Evolutionary conservation across 306 rosid genomes (phyloP), one percentile per base, ranked within the genome.

Genomic region (Begonia loranthoides): DNA sequence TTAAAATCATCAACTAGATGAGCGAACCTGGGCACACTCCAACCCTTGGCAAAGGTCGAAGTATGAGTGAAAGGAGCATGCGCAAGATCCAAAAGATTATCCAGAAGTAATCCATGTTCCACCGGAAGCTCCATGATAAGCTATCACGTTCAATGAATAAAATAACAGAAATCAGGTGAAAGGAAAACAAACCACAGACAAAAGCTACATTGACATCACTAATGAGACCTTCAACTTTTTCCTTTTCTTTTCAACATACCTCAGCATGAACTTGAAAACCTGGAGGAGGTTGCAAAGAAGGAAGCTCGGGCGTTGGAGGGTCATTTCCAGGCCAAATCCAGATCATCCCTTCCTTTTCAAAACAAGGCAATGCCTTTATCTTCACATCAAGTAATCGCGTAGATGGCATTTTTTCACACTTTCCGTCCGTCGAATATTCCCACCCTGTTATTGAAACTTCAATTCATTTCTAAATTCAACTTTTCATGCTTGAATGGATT

Each of bases 281-380:
- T 5, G 84, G 53, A 54, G 99, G 99, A 59, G 99, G 96, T 61
- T 76, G 65, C 70, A 92, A 62, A 28, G 96, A 83, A 55, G 96
- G 96, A 71, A 79, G 64, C 5, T 72, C 64, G 14, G 79, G 73
- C 4, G 78, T 51, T 9, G 99, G 99, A 49, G 99, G 72, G 16
- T 83, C 99, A 73, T 62, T 73, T 53, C 99, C 99, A 8, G 99
- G 99, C 99, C 99, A 92, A 76, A 87, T 73, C 99, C 99, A 92
- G 67, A 92, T 69, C 96, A 92, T 79, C 54, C 99, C 93, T 47
- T 92, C 99, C 51, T 83, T 69, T 52, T 92, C 99, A 45, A 76
- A 92, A 65, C 99, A 92, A 10, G 89, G 93, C 73, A 92, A 14
- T 15, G 99, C 79, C 54, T 83, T 92, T 52, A 92, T 92, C 69